phyloP scores from a whole-genome alignment of 768 basidiomycete genomes.

The Serpula lacrymans region DNA sequence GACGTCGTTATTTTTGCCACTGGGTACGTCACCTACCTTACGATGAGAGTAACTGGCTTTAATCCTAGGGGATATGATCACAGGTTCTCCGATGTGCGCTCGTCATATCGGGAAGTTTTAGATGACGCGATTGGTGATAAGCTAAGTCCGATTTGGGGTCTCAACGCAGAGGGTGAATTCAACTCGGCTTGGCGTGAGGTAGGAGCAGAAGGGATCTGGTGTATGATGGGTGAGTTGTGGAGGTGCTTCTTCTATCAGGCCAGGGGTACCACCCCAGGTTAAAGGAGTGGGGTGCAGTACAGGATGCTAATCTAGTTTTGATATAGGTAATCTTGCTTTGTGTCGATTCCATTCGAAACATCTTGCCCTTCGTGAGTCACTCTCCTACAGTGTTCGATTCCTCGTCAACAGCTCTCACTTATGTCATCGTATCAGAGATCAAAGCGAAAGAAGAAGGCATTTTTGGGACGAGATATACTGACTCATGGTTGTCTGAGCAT shows the following conservation, averaged over 20 bases:
- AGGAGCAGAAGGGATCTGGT: constrained; percentile 46
- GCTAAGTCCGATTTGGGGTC: constrained; percentile 52
- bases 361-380: constrained; percentile 49
- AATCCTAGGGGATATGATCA: background rate
- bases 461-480: constrained; percentile 19
- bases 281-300: no score
- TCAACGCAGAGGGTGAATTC: constrained; percentile 57
- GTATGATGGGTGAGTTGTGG: constrained; percentile 56
- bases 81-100: constrained; percentile 40
- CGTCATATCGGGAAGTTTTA: constrained; percentile 34
- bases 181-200: constrained; percentile 44
- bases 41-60: no score
- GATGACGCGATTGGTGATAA: constrained; percentile 39
- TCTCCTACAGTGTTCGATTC: background rate
- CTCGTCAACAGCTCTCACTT: background rate
- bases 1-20: constrained; percentile 63
- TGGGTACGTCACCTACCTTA: constrained; percentile 34
- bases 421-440: constrained; percentile 44
- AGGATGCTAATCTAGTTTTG: no score
- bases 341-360: constrained; percentile 60
- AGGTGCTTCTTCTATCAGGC: no score
- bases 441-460: constrained; percentile 54
- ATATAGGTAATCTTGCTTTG: constrained; percentile 51
- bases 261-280: no score
- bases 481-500: no score